Evolutionary conservation across 129 eudicot species (phyloP).

Genomic region (Lonicera japonica): DNA sequence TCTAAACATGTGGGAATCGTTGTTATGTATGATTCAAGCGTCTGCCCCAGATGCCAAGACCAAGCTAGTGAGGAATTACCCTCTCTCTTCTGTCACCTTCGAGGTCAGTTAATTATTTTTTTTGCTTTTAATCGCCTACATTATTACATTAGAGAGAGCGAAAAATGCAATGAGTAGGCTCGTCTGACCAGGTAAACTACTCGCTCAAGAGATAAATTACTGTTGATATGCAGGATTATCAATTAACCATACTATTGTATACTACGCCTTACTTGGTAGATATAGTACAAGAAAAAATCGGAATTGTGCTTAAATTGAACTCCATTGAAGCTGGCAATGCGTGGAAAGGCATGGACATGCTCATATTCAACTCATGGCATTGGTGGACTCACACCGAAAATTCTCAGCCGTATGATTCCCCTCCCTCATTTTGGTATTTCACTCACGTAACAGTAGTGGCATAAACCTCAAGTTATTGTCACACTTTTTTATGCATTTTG

Average conservation of each 20-base stretch:
- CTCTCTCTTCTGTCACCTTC: constrained; percentile 58
- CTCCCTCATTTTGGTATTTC: background rate
- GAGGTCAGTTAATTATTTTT: constrained; percentile 67
- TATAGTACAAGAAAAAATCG: constrained; percentile 28
- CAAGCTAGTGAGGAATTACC: constrained; percentile 26
- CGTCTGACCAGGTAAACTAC: too few species aligned
- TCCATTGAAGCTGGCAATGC: constrained; percentile 25
- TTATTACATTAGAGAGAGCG: too few species aligned
- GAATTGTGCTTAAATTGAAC: constrained; percentile 34
- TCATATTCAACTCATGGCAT: constrained; percentile 48
- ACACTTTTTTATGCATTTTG: background rate
- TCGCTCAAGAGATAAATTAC: too few species aligned
- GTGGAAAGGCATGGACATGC: constrained; percentile 50
- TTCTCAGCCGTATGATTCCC: constrained; percentile 23
- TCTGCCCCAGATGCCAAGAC: constrained; percentile 60
- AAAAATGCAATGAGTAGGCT: too few species aligned
- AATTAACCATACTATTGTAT: background rate
- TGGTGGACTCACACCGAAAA: constrained; percentile 50
- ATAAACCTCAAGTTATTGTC: too few species aligned
- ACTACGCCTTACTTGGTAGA: constrained; percentile 17
- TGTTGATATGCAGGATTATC: background rate
- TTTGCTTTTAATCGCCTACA: too few species aligned
- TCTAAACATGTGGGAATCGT: constrained; percentile 76
- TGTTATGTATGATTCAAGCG: constrained; percentile 82
- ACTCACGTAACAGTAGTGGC: background rate